Conservation (phyloP, 768 basidiomycete genomes). For the Mycena filopes region DNA sequence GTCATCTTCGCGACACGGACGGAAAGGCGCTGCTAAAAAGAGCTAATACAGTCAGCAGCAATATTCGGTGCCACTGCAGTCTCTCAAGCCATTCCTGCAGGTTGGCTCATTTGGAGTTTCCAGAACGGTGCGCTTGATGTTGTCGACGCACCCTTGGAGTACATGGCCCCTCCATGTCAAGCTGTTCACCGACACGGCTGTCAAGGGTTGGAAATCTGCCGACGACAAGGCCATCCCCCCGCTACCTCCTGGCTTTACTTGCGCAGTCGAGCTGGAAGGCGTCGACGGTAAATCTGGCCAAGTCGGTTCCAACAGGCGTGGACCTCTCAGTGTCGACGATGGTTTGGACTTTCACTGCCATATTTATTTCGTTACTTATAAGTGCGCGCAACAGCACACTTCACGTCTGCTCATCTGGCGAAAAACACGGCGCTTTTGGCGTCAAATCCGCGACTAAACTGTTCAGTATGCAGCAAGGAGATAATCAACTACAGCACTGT, state of each 20-base stretch:
- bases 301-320: constrained; percentile 62
- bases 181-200: constrained; percentile 74
- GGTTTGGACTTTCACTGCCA: constrained; percentile 41
- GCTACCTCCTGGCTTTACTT: constrained; percentile 65
- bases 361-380: constrained; percentile 8
- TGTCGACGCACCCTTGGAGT: constrained; percentile 73
- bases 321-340: constrained; percentile 68
- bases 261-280: constrained; percentile 68
- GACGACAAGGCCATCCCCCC: constrained; percentile 29
- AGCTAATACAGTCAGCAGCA: constrained; percentile 51
- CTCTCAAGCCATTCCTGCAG: constrained; percentile 12
- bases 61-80: constrained; percentile 56
- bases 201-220: constrained; percentile 61
- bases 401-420: constrained; percentile 58
- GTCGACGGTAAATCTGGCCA: constrained; percentile 73
- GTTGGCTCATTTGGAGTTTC: constrained; percentile 19
- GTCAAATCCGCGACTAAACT: constrained; percentile 46
- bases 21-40: constrained; percentile 54
- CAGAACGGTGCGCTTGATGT: constrained; percentile 72
- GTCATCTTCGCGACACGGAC: constrained; percentile 64
- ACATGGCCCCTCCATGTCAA: constrained; percentile 81
- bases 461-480: constrained; percentile 58
- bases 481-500: constrained; percentile 56
- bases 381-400: constrained; percentile 53
- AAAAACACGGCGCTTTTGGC: constrained; percentile 59